Evolutionary conservation across 106 monocot species (phyloP), one percentile per base, ranked within the genome.

Genomic region (Dioscorea dumetorum): DNA sequence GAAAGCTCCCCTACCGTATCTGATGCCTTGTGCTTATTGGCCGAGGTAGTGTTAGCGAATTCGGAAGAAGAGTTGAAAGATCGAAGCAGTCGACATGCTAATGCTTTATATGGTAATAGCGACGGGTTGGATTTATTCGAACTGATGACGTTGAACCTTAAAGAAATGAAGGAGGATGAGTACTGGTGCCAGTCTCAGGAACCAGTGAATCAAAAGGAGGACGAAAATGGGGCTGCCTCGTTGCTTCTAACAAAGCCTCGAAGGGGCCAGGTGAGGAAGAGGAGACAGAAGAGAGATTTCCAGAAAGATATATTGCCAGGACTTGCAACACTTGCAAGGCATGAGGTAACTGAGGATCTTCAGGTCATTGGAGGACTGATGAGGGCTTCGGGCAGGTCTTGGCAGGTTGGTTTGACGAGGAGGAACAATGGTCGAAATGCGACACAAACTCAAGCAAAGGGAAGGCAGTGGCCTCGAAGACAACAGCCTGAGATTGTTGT

Each of bases 241-340:
- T 14, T 79, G 35, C 67, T 87, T 12, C 71, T 84, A 10, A 70
- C 69, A 15, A 85, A 33, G 63, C 72, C 75, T 61, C 68, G 78
- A 50, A 81, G 77, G 62, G 80, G 79, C 12, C 76, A 73, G 35
- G 81, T 49, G n/a, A 81, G 81, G 56, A 81, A 73, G 60, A 74
- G 85, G 62, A 71, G 82, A 49, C 88, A 85, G 73, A 73, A 60
- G 62, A 84, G 78, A 57, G 84, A 90, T 64, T 94, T 94, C 48
- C 94, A 87, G 78, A 94, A 80, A 76, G 94, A 94, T 60, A 76
- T 90, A 4, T 80, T 94, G 11, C 94, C 86, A 19, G 77, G 84
- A 10, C 80, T 87, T 18, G 74, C 80, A 33, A 80, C 84, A 2
- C 75, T 94, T 33, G 73, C 89, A 57, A 82, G 79, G 68, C 68